Percentiles rank a stretch among this genome's conserved stretches.
phyloP scores from a whole-genome alignment of 345 rosid species.

The Ceriops zippeliana region DNA sequence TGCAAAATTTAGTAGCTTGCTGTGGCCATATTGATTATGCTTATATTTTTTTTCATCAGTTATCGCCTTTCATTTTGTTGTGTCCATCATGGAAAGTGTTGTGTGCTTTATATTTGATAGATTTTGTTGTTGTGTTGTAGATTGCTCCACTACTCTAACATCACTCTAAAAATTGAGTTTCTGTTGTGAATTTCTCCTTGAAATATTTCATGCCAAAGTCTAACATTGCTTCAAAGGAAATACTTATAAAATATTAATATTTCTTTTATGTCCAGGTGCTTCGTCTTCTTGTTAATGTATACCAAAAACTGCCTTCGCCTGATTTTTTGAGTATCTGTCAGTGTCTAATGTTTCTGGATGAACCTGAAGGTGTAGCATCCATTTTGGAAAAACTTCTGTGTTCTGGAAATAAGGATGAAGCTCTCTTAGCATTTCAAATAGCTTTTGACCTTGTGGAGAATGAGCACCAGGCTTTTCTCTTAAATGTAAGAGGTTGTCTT shows the following conservation, averaged over 20 bases:
- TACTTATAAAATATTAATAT: not conserved
- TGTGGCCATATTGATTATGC: too few species aligned
- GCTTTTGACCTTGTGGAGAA: slow-evolving; percentile 98
- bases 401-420: slow-evolving; percentile 80
- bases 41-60: not conserved
- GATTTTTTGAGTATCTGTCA: slow-evolving; percentile 95
- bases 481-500: slow-evolving; percentile 82
- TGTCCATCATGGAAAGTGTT: too few species aligned
- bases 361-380: slow-evolving; percentile 78
- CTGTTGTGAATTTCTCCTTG: too few species aligned
- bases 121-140: too few species aligned
- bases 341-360: slow-evolving; percentile 96
- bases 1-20: too few species aligned
- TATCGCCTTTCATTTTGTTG: not conserved
- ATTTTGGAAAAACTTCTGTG: slow-evolving; percentile 92
- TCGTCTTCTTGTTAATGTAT: slow-evolving; percentile 79
- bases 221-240: not conserved
- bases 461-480: slow-evolving; percentile 95
- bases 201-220: not conserved
- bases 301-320: slow-evolving; percentile 84
- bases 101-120: too few species aligned
- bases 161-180: too few species aligned
- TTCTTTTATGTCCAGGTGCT: slow-evolving; percentile 60
- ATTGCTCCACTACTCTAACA: too few species aligned
- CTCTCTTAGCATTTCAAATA: slow-evolving; percentile 82